A percentile compares a stretch with the other conserved stretches of the same genome.
These are phyloP conservation scores for Ballota nigra DNA, from an alignment of 257 asterid genomes.

Conservation along the genomic window DNA sequence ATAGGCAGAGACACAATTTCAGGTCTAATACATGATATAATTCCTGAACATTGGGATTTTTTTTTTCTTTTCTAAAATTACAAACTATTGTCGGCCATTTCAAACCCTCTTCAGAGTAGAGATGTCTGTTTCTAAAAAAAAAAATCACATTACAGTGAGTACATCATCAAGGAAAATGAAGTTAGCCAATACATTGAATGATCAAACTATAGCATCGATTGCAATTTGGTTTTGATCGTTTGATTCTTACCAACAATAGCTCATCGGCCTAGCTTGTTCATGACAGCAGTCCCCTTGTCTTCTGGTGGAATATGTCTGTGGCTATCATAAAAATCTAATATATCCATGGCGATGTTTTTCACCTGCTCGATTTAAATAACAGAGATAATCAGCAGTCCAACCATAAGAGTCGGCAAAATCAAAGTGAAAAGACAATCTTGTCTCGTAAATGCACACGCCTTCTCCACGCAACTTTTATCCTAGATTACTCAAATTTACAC, in stretches of 20 bases:
- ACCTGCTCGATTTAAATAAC: conserved; percentile 47
- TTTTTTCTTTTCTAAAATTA: too few relatives aligned
- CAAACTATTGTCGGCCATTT: background rate
- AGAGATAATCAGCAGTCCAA: background rate
- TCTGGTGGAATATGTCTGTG: conserved; percentile 67
- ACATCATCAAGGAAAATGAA: background rate
- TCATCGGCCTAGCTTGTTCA: conserved; percentile 68
- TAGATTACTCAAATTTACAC: background rate
- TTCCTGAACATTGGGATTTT: background rate
- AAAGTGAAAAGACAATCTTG: background rate
- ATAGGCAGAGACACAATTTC: background rate
- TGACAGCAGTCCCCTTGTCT: conserved; percentile 60
- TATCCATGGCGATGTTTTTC: conserved; percentile 91
- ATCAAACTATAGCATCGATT: background rate
- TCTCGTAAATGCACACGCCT: background rate
- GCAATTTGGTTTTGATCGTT: background rate
- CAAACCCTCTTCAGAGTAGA: background rate
- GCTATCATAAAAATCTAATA: conserved; percentile 78
- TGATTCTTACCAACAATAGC: background rate
- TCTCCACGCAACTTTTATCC: background rate
- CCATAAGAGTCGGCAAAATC: background rate
- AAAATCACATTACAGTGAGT: background rate
- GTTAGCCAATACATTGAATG: background rate
- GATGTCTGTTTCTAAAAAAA: background rate
- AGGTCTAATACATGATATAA: background rate